Base-by-base conservation (phyloP, 208 protist species). In the Acanthamoeba triangularis region DNA sequence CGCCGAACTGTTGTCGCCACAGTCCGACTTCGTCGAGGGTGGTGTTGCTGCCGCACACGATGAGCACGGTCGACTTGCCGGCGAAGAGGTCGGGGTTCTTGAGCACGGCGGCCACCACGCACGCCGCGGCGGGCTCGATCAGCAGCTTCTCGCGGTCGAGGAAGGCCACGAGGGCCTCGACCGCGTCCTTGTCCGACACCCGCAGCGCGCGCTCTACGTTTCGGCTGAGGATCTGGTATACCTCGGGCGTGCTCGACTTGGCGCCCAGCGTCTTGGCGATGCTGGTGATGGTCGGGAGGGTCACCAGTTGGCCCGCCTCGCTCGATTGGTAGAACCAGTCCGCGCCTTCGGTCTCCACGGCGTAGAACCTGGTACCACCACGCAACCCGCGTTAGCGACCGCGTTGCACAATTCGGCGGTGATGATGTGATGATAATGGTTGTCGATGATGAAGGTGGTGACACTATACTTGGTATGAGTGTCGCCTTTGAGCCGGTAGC, bases 131-230 rank as follows among this genome's bases (percentile, higher is more conserved):
- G 18, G 80, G 80, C 47, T 90, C 80, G 25, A 90, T 8, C 44
- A 90, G 80, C 28, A 90, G 80, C 80, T 90, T 90, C 41, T 90
- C 80, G 44, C 25, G 80, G 28, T 90, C 49, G 80, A 90, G 80
- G 3, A 90, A 52, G 28, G 41, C 7, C 7, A 65, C 25, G 23
- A 90, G n/a, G 14, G 80, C 80, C 80, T 90, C 80, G 25, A 90
- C 80, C 11, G 80, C 80, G 3, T 90, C 80, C 28, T 59, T 52
- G 37, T 90, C 80, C 11, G 49, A 65, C 25, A 90, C 54, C 30
- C 49, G 25, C 25, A 90, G 28, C 6, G 49, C 44, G 25, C 35
- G 80, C 25, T 59, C 49, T 0, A 90, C 80, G 33, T 90, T 90
- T 7, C n/a, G 37, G 25, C 30, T 18, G 1, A 90, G 80, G 25